A percentile compares a stretch with the other conserved stretches of the same genome.
Conservation (phyloP, 2,329 filamentous ascomycete species). For the Clarireedia paspali region DNA sequence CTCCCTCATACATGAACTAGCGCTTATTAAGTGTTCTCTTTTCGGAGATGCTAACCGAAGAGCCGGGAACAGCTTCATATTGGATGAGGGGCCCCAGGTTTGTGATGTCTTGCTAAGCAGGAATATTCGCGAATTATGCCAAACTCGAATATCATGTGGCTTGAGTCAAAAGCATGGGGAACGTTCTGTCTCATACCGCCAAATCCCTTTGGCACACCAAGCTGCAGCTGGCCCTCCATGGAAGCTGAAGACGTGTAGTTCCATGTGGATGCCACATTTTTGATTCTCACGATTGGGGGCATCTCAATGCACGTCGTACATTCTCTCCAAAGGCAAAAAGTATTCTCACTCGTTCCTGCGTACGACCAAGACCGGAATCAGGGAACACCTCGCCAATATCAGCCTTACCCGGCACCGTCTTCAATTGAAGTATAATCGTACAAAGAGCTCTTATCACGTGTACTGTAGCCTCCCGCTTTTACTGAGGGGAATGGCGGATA, state of each 20-base stretch:
- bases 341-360: slow-evolving; percentile 3
- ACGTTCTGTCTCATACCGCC: neutral
- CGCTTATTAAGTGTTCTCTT: slow-evolving; percentile 4
- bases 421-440: neutral
- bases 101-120: neutral
- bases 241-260: neutral
- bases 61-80: slow-evolving; percentile 6
- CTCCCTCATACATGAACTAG: slow-evolving; percentile 1
- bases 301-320: neutral
- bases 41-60: slow-evolving; percentile 8
- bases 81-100: neutral
- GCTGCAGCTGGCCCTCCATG: neutral
- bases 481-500: neutral
- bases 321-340: neutral
- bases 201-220: neutral
- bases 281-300: neutral
- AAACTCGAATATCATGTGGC: neutral
- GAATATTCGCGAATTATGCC: slow-evolving; percentile 6
- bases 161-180: slow-evolving; percentile 2
- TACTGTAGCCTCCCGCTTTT: neutral
- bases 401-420: slow-evolving; percentile 6
- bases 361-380: neutral
- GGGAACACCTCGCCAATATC: slow-evolving; percentile 3
- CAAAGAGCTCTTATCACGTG: neutral
- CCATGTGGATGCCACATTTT: neutral